Conservation (phyloP, 208 protist genomes). For the Acanthamoeba rhysodes region DNA sequence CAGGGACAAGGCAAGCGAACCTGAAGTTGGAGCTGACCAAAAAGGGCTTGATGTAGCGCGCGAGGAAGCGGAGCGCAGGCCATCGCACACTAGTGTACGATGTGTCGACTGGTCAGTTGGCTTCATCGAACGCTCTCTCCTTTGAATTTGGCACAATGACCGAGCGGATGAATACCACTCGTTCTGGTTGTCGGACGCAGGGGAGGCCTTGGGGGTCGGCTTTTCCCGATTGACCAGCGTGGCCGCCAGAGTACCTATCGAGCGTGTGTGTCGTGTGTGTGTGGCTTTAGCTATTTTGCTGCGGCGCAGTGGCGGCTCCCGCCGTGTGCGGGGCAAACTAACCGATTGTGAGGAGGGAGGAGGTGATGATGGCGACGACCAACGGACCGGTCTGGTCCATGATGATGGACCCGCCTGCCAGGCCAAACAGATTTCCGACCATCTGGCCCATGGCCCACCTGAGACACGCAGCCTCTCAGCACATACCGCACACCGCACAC, state of each 20-base stretch:
- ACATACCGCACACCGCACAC: neutral
- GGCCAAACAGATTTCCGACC: neutral
- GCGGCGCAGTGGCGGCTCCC: too few relatives aligned
- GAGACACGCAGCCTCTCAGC: too few relatives aligned
- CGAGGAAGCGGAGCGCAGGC: neutral
- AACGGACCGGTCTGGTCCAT: neutral
- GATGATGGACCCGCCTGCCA: neutral
- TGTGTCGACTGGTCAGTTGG: too few relatives aligned
- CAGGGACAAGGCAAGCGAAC: neutral
- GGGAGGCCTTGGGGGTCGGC: neutral
- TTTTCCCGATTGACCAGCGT: neutral
- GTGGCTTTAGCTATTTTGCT: too few relatives aligned
- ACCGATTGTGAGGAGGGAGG: neutral
- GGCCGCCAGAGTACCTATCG: neutral
- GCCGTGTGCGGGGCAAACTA: too few relatives aligned
- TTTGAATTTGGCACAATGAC: too few relatives aligned
- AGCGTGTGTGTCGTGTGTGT: too few relatives aligned
- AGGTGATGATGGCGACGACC: neutral
- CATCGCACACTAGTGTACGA: neutral
- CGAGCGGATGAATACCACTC: too few relatives aligned
- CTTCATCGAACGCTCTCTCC: too few relatives aligned
- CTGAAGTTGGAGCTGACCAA: neutral
- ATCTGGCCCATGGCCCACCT: conserved; percentile 32
- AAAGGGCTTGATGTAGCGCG: neutral
- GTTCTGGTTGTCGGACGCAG: too few relatives aligned